Evolutionary conservation across 352 stramenopile species (phyloP), one percentile per base, ranked within the genome.

Genomic region (Pythium brassicae): DNA sequence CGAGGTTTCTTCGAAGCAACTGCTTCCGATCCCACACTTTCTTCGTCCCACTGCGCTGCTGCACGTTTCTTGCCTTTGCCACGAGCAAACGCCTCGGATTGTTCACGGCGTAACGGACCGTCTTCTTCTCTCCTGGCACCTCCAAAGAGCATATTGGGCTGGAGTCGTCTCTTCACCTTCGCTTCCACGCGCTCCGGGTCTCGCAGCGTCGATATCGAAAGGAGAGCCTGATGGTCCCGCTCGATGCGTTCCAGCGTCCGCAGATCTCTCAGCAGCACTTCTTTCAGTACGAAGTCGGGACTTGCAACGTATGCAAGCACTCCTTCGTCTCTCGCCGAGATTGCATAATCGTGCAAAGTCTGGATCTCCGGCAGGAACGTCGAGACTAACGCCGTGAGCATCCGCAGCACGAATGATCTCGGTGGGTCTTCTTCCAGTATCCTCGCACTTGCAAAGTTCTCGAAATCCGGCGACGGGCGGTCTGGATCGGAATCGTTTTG

Each of bases 141-240:
- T 43, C 53, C 46, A 53, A 87, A 89, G 35, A 89, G 62, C 15
- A 72, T 23, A 2, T 79, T 62, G 19, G 77, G 69, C 40, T 66
- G 61, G 40, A 89, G 79, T 15, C 76, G 53, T 5, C 56, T 26
- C 19, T 76, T 79, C 27, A 91, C 56, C 35, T 70, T 78, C 3
- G 49, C 47, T 27, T 85, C 69, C 9, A 79, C 69, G 14, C 54
- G 46, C 20, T 77, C 63, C 42, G 66, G 59, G 55, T 89, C 65
- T 17, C 74, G 73, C 4, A 91, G 22, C 20, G 65, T 73, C 27
- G 61, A 64, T 11, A 91, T 19, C 0, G 81, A 89, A 8, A 91
- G 62, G 14, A 88, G n/a, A 15, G 84, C 40, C n/a, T 66, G 62
- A 45, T 76, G 82, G n/a, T 87, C 70, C 6, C 51, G 26, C 26